Evolutionary conservation across 345 rosid species (phyloP), one percentile per base, ranked within the genome.

Genomic region (Punica granatum): DNA sequence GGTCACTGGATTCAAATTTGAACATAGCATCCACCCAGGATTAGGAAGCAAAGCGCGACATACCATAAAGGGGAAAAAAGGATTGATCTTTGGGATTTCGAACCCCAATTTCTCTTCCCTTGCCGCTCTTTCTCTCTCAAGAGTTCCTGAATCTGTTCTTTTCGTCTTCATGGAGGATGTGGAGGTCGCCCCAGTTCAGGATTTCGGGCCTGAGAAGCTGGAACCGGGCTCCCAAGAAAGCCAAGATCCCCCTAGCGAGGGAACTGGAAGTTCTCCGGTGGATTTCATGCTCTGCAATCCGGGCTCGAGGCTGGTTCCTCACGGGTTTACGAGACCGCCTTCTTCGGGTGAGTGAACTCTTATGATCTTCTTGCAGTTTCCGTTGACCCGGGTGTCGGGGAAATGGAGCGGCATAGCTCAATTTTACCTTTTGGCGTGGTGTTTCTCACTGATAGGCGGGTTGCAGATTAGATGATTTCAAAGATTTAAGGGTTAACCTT

Each of bases 201-300:
- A 62, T 70, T 76, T 77, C 62, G 74, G 79, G 21, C 58, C 75
- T 64, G 86, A 67, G 35, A 76, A 71, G 56, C 76, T 65, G 51
- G 67, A 58, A 13, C 69, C 69, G 0, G 53, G 61, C 73, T 75
- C 73, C 46, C 69, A 78, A 73, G 88, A 80, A 74, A 65, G 53
- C 21, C 68, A 78, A 62, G 86, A 75, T 56, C 74, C 84, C 49
- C 19, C 66, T 15, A 23, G 67, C 74, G 80, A 74, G 31, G 83
- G 75, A 11, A 80, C 66, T 64, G 76, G 67, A 48, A 87, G 76
- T 59, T 75, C 84, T 72, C 72, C 66, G 54, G 76, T 63, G 33
- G 91, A 85, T 76, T 84, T 79, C 2, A 83, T 93, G 96, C 80
- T 91, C 8, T 93, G 92, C 59, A 96, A 89, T 75, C 81, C 95